phyloP scores from a whole-genome alignment of 164 flowering plant genomes.

The Buxus sempervirens region DNA sequence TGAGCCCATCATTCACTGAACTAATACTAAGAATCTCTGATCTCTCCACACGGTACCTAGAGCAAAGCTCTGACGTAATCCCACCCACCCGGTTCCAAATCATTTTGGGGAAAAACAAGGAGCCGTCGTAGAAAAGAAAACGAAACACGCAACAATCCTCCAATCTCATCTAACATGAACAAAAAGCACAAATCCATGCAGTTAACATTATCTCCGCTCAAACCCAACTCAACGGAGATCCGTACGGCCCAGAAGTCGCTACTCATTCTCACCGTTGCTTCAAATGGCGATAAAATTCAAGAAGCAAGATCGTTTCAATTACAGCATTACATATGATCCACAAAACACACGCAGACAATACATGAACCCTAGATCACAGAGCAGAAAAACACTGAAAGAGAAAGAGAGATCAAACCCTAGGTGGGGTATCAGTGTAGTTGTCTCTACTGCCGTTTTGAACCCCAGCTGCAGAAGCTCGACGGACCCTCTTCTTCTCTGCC shows the following conservation, averaged over 20 bases:
- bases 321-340: neutral
- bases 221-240: neutral
- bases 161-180: neutral
- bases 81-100: no score
- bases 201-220: neutral
- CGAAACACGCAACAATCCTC: no score
- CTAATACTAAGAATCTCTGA: no score
- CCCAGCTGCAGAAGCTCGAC: constrained; percentile 39
- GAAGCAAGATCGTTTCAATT: neutral
- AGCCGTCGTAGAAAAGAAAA: no score
- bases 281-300: neutral
- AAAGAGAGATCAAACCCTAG: constrained; percentile 44
- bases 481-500: constrained; percentile 61
- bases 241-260: neutral
- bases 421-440: constrained; percentile 48
- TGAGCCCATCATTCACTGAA: no score
- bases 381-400: constrained; percentile 5
- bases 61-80: no score
- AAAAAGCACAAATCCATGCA: neutral
- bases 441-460: constrained; percentile 44
- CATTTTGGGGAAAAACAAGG: no score
- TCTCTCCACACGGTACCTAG: no score
- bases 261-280: neutral
- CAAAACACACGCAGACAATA: neutral
- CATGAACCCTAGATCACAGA: constrained; percentile 2